Evolutionary conservation across 2,329 filamentous ascomycete genomes (phyloP).

Genomic region (Colletotrichum scovillei): DNA sequence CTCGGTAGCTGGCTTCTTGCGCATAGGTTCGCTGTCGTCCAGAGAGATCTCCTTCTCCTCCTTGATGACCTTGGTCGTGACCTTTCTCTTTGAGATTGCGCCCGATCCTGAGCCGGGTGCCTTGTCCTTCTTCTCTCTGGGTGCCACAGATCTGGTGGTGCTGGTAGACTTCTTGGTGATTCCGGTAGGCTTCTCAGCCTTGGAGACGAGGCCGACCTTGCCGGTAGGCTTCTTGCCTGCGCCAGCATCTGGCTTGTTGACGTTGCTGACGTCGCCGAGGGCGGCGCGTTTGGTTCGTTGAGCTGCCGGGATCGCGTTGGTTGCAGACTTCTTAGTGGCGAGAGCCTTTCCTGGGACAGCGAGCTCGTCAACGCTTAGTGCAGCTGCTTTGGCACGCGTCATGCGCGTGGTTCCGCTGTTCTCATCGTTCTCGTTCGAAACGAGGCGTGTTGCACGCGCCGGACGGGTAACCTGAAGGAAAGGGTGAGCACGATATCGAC

Average conservation of each 20-base stretch:
- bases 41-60: constrained; percentile 72
- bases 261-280: constrained; percentile 95
- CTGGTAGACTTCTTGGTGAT: constrained; percentile 76
- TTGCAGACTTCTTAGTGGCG: constrained; percentile 76
- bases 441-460: constrained; percentile 74
- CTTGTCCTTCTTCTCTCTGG: constrained; percentile 80
- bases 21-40: constrained; percentile 75
- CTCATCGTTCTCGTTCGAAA: constrained; percentile 95
- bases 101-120: constrained; percentile 77
- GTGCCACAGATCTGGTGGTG: constrained; percentile 71
- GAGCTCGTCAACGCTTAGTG: constrained; percentile 73
- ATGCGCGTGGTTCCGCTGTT: constrained; percentile 84
- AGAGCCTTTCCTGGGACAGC: constrained; percentile 71
- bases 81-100: constrained; percentile 63
- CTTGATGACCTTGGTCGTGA: constrained; percentile 68
- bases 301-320: constrained; percentile 58
- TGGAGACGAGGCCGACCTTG: constrained; percentile 80
- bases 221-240: constrained; percentile 80
- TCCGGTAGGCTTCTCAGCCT: constrained; percentile 83
- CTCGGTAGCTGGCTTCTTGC: constrained; percentile 69
- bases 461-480: constrained; percentile 68
- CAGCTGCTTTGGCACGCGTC: constrained; percentile 92
- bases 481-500: constrained; percentile 39
- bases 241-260: constrained; percentile 78
- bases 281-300: constrained; percentile 79